These are phyloP conservation scores for Kernera saxatilis DNA, from an alignment of 345 rosid species.

Conservation along the genomic window DNA sequence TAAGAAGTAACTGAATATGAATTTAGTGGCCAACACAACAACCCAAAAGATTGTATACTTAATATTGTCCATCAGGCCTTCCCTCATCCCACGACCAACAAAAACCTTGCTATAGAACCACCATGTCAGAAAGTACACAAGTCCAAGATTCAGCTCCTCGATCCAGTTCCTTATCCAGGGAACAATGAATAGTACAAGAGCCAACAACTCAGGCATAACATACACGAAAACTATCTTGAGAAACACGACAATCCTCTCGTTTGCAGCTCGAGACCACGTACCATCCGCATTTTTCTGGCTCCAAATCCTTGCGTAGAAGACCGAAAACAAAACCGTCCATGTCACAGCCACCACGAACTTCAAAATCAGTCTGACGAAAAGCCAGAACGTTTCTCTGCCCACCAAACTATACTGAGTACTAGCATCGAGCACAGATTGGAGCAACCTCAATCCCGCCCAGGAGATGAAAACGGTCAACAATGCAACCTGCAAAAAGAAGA, in stretches of 20 bases:
- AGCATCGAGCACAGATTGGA: conserved; percentile 72
- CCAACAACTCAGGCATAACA: conserved; percentile 68
- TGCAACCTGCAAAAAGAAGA: conserved; percentile 47
- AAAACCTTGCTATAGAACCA: conserved; percentile 81
- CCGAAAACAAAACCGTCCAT: conserved; percentile 72
- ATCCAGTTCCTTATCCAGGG: conserved; percentile 80
- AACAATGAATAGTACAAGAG: conserved; percentile 59
- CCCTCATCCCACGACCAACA: conserved; percentile 89
- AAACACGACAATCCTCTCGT: conserved; percentile 48
- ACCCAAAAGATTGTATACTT: conserved; percentile 80
- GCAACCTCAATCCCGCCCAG: conserved; percentile 67
- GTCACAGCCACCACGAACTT: conserved; percentile 57
- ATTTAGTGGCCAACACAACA: conserved; percentile 50
- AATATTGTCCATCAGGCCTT: conserved; percentile 70
- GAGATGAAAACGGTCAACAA: conserved; percentile 79
- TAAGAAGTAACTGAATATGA: conserved; percentile 71
- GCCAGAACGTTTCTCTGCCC: conserved; percentile 52
- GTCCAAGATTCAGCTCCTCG: conserved; percentile 61
- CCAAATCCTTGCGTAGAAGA: conserved; percentile 82
- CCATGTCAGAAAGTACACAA: conserved; percentile 66
- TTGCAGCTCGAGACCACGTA: conserved; percentile 56
- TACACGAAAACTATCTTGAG: conserved; percentile 63
- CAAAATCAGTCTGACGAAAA: conserved; percentile 70
- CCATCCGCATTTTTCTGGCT: conserved; percentile 56
- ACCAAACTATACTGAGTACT: conserved; percentile 90